These are phyloP conservation scores for Dothideomycetes sp. DNA, from an alignment of 2,329 filamentous ascomycete species.

Conservation along the genomic window DNA sequence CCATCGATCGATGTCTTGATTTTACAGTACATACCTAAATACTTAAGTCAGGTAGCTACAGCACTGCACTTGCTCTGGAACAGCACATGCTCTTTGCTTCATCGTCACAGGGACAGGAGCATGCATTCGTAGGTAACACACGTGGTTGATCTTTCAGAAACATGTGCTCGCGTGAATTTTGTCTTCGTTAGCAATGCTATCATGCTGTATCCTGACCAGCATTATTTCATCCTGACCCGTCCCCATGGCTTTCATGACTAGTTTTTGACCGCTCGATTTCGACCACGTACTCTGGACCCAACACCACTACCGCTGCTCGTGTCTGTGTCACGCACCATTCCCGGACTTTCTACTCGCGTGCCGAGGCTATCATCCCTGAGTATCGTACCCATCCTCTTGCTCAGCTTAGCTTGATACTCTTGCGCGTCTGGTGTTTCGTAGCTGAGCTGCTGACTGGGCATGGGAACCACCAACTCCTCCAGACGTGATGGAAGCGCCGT, in stretches of 20 bases:
- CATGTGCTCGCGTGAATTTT: too few species aligned
- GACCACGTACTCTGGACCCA: conserved; percentile 17
- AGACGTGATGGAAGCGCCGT: conserved; percentile 8
- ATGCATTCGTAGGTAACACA: too few species aligned
- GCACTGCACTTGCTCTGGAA: too few species aligned
- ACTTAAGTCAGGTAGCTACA: too few species aligned
- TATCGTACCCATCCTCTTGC: conserved; percentile 24
- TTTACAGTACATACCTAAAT: too few species aligned
- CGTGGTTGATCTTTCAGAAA: too few species aligned
- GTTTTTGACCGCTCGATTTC: conserved; percentile 13
- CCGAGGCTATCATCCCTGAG: conserved; percentile 20
- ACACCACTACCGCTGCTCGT: conserved; percentile 14
- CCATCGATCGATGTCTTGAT: conserved; percentile 3
- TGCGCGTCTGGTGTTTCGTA: conserved; percentile 27
- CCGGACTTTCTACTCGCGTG: conserved; percentile 22
- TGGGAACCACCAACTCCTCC: conserved; percentile 11
- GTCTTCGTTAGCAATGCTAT: too few species aligned
- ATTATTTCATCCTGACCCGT: too few species aligned
- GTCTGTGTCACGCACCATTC: conserved; percentile 23
- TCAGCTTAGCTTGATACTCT: conserved; percentile 23
- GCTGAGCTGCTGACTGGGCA: conserved; percentile 27
- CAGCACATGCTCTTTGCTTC: too few species aligned
- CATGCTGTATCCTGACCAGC: too few species aligned
- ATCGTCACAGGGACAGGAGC: too few species aligned
- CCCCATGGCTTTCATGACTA: background rate